A percentile compares a stretch with the other conserved stretches of the same genome.
Evolutionary conservation across 441 rosid genomes (phyloP).

Genomic region (Eruca vesicaria): DNA sequence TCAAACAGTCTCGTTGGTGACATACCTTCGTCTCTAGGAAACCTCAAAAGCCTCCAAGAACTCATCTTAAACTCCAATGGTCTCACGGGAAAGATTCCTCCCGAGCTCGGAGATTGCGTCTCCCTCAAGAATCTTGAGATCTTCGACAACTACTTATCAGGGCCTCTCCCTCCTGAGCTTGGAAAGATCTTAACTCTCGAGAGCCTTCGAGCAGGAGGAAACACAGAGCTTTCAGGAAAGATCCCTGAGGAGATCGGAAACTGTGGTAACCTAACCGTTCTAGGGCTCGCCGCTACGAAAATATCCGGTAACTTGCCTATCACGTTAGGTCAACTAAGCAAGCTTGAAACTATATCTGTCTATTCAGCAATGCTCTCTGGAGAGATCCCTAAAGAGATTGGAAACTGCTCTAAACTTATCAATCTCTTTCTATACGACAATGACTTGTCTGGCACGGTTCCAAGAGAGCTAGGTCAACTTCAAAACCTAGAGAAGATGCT

Average conservation of each 20-base stretch:
- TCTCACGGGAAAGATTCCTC: slow-evolving; percentile 57
- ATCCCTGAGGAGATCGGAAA: slow-evolving; percentile 62
- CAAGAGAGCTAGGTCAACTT: slow-evolving; percentile 53
- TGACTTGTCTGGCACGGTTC: slow-evolving; percentile 60
- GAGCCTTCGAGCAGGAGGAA: slow-evolving; percentile 63
- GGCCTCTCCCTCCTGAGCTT: slow-evolving; percentile 46
- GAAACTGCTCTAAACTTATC: slow-evolving; percentile 61
- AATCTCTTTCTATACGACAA: slow-evolving; percentile 64
- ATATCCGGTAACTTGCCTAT: slow-evolving; percentile 52
- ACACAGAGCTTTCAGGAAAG: slow-evolving; percentile 53
- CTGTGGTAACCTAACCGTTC: slow-evolving; percentile 45
- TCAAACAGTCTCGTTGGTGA: slow-evolving; percentile 60
- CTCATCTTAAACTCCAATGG: slow-evolving; percentile 58
- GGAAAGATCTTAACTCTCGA: slow-evolving; percentile 51
- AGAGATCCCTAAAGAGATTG: slow-evolving; percentile 54
- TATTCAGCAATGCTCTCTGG: slow-evolving; percentile 68
- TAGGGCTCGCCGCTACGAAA: slow-evolving; percentile 67
- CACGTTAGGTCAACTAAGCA: slow-evolving; percentile 54
- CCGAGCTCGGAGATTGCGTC: slow-evolving; percentile 49
- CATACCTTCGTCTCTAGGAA: slow-evolving; percentile 55
- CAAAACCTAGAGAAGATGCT: slow-evolving; percentile 57
- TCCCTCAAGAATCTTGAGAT: slow-evolving; percentile 50
- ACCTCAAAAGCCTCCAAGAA: slow-evolving; percentile 52
- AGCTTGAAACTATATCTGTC: slow-evolving; percentile 52
- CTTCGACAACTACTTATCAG: slow-evolving; percentile 55